Conservation (phyloP, 176 grass and related monocot genomes). For the Alopecurus myosuroides region DNA sequence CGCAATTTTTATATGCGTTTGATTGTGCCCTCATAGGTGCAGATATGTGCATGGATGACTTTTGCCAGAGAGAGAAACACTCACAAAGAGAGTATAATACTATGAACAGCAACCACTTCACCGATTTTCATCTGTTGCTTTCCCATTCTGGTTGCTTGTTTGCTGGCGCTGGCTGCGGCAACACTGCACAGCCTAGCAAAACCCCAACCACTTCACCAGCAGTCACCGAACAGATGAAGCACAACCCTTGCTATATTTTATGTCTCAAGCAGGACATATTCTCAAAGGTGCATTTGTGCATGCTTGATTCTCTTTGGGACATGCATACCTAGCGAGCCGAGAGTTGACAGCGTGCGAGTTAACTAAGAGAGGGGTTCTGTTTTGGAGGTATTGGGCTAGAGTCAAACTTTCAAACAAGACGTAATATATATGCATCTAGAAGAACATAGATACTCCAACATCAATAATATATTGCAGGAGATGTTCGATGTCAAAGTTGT, state of each 20-base stretch:
- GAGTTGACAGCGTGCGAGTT: neutral
- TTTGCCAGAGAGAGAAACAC: neutral
- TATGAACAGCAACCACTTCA: slow-evolving; percentile 12
- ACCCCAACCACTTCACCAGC: neutral
- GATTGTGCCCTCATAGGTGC: neutral
- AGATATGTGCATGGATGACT: neutral
- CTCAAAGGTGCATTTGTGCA: neutral
- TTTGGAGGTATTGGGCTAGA: neutral
- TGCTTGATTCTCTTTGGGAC: neutral
- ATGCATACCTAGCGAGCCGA: neutral
- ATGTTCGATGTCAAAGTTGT: neutral
- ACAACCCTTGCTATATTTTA: slow-evolving; percentile 2
- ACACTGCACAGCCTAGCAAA: neutral
- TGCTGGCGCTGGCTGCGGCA: neutral
- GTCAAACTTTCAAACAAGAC: neutral
- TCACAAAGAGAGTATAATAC: neutral
- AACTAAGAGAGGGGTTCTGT: neutral
- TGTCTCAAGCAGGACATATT: slow-evolving; percentile 3
- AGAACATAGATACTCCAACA: no score
- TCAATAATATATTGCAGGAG: no score
- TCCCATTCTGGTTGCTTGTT: neutral
- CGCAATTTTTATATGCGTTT: neutral
- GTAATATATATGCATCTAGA: no score
- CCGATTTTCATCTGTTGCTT: neutral
- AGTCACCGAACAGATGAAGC: neutral